Percentiles rank a stretch among this genome's conserved stretches.
Evolutionary conservation across 164 flowering plant genomes (phyloP).

Genomic region (Vitis cinerea): DNA sequence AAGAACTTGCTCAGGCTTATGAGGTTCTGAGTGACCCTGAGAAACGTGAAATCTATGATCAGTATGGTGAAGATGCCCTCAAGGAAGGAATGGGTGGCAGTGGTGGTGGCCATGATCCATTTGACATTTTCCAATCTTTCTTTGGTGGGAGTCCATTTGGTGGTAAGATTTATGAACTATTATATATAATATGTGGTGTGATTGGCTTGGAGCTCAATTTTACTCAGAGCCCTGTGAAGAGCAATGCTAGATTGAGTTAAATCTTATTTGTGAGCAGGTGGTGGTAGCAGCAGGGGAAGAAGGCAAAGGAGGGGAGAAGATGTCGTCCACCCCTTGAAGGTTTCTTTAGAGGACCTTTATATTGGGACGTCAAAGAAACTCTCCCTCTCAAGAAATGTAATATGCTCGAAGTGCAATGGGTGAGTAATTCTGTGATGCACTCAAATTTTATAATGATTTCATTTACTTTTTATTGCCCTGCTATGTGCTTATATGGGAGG

Average conservation of each 20-base stretch:
- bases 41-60: slow-evolving; percentile 84
- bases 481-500: background rate
- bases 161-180: slow-evolving; percentile 25
- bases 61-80: slow-evolving; percentile 92
- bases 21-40: slow-evolving; percentile 88
- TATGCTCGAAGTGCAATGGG: slow-evolving; percentile 89
- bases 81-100: slow-evolving; percentile 92
- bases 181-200: no score
- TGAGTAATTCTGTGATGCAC: slow-evolving; percentile 17
- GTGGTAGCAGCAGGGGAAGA: slow-evolving; percentile 57
- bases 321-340: slow-evolving; percentile 67
- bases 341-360: slow-evolving; percentile 61
- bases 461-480: background rate
- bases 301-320: slow-evolving; percentile 69
- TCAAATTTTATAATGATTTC: background rate
- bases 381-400: slow-evolving; percentile 70
- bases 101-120: slow-evolving; percentile 73
- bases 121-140: slow-evolving; percentile 81
- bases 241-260: background rate
- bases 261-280: slow-evolving; percentile 28
- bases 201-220: background rate
- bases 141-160: slow-evolving; percentile 79
- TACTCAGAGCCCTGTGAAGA: no score
- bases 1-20: slow-evolving; percentile 89
- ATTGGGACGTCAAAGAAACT: slow-evolving; percentile 66